These are phyloP conservation scores for Colletotrichum somersetense DNA, from an alignment of 2,329 filamentous ascomycete species.

Conservation along the genomic window DNA sequence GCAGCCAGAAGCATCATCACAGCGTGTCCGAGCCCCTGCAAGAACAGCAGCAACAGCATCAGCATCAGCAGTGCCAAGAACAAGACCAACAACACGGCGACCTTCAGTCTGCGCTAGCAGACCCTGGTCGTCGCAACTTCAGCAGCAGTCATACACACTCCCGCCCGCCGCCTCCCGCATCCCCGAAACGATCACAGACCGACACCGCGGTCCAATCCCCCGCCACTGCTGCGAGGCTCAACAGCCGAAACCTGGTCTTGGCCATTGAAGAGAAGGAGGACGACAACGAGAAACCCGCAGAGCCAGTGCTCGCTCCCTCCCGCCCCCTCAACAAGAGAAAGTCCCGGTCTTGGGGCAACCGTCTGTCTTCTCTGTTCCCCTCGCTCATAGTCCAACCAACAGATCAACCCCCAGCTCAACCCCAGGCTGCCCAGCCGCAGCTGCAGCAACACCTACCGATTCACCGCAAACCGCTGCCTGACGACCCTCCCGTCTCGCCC, in stretches of 20 bases:
- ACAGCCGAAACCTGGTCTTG: slow-evolving; percentile 9
- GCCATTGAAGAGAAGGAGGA: slow-evolving; percentile 25
- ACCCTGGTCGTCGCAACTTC: slow-evolving; percentile 21
- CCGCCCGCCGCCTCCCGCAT: slow-evolving; percentile 31
- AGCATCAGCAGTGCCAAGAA: neutral
- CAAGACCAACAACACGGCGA: neutral
- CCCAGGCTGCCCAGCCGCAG: slow-evolving; percentile 30
- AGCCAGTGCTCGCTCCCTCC: slow-evolving; percentile 41
- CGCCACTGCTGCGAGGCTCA: slow-evolving; percentile 10
- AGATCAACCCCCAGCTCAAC: slow-evolving; percentile 46
- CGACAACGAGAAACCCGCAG: slow-evolving; percentile 22
- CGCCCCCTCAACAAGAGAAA: slow-evolving; percentile 46
- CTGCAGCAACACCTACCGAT: slow-evolving; percentile 40
- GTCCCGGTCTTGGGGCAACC: slow-evolving; percentile 53
- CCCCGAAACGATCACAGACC: slow-evolving; percentile 38
- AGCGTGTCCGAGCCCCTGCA: slow-evolving; percentile 39
- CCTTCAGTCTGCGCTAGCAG: slow-evolving; percentile 5
- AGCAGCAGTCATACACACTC: slow-evolving; percentile 18
- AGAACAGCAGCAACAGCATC: slow-evolving; percentile 15
- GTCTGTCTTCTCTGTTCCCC: slow-evolving; percentile 54
- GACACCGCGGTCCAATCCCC: slow-evolving; percentile 24
- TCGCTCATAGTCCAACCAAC: slow-evolving; percentile 53
- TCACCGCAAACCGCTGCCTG: slow-evolving; percentile 44
- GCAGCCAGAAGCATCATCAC: slow-evolving; percentile 39
- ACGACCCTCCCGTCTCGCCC: slow-evolving; percentile 25